Evolutionary conservation across 2,329 filamentous ascomycete genomes (phyloP).

Genomic region (Pyricularia pennisetigena): DNA sequence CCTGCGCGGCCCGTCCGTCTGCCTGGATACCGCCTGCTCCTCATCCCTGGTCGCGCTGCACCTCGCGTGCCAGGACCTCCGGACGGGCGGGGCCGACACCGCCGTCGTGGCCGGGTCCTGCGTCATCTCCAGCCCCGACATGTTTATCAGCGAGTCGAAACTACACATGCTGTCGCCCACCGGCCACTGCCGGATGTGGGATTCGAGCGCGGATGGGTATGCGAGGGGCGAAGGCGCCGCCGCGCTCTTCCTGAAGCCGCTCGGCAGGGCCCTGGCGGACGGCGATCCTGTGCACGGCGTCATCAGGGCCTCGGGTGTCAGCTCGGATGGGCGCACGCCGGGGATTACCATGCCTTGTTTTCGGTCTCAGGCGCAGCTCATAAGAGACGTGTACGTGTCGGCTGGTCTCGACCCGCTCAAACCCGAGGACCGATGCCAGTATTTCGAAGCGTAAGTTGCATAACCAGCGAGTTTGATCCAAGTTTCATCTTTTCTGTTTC

Average conservation of each 20-base stretch:
- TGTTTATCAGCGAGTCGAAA: conserved; percentile 29
- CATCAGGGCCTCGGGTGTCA: conserved; percentile 36
- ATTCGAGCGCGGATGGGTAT: conserved; percentile 42
- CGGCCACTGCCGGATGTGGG: conserved; percentile 36
- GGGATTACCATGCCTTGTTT: conserved; percentile 45
- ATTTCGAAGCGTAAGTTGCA: conserved; percentile 23
- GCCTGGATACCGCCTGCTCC: conserved; percentile 42
- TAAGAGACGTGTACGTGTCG: conserved; percentile 30
- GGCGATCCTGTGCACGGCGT: conserved; percentile 34
- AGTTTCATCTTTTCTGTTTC: too few relatives aligned
- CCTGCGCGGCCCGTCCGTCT: conserved; percentile 23
- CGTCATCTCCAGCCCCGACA: conserved; percentile 24
- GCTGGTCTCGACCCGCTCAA: conserved; percentile 26
- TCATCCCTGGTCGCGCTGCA: conserved; percentile 40
- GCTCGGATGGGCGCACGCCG: conserved; percentile 37
- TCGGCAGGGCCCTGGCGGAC: conserved; percentile 38
- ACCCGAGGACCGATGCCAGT: conserved; percentile 26
- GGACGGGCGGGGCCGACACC: conserved; percentile 21
- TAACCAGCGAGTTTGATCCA: too few relatives aligned
- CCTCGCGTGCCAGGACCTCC: conserved; percentile 36
- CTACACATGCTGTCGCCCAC: conserved; percentile 33
- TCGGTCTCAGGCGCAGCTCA: conserved; percentile 31
- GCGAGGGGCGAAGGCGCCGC: conserved; percentile 46
- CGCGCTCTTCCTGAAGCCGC: conserved; percentile 39
- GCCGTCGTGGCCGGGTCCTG: conserved; percentile 33